Evolutionary conservation across 176 grass and related monocot genomes (phyloP).

Genomic region (Rhipidocladum racemiflorum): DNA sequence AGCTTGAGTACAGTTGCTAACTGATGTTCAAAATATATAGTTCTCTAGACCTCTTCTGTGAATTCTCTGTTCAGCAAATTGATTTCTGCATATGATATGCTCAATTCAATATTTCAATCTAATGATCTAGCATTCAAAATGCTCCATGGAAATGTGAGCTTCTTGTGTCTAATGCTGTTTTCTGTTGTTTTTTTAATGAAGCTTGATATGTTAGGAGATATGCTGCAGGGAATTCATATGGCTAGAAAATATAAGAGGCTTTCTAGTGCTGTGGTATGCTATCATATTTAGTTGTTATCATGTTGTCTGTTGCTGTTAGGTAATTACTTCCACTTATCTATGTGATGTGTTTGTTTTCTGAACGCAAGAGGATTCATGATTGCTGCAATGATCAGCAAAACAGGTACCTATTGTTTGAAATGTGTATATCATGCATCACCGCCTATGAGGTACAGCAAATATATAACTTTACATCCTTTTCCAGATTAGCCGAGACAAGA

Average conservation of each 20-base stretch:
- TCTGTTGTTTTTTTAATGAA: conserved; percentile 52
- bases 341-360: conserved; percentile 33
- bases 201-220: conserved; percentile 55
- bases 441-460: background rate
- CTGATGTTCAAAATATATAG: conserved; percentile 28
- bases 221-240: conserved; percentile 50
- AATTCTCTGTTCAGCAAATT: conserved; percentile 3
- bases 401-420: conserved; percentile 42
- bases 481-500: conserved; percentile 60
- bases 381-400: conserved; percentile 39
- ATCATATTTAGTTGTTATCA: conserved; percentile 4
- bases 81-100: background rate
- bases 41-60: background rate
- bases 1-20: background rate
- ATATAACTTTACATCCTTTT: conserved; percentile 8
- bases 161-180: conserved; percentile 29
- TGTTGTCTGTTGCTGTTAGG: conserved; percentile 36
- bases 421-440: background rate
- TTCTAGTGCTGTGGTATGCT: conserved; percentile 69
- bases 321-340: conserved; percentile 28
- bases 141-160: background rate
- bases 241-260: conserved; percentile 60
- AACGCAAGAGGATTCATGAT: conserved; percentile 65
- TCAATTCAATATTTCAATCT: conserved; percentile 30
- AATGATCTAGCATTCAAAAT: conserved; percentile 15